Percentiles rank a stretch among this genome's conserved stretches.
These are phyloP conservation scores for Colletotrichum higginsianum DNA, from an alignment of 2,329 filamentous ascomycete species.

Conservation along the genomic window DNA sequence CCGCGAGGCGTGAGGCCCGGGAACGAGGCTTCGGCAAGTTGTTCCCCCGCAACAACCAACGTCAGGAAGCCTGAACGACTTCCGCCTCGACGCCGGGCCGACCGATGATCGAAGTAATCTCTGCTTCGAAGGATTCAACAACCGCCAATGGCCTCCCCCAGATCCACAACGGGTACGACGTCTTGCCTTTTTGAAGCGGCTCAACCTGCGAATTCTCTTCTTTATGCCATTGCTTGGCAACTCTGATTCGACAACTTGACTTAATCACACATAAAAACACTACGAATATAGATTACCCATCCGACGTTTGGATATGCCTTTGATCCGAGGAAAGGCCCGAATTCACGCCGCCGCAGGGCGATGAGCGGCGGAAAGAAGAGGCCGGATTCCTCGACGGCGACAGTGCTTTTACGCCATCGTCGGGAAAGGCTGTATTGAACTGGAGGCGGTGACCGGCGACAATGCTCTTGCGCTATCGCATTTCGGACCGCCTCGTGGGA, in stretches of 20 bases:
- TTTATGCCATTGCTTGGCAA: slow-evolving; percentile 37
- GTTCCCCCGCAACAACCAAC: slow-evolving; percentile 49
- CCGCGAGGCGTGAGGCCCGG: slow-evolving; percentile 69
- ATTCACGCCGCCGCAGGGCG: slow-evolving; percentile 24
- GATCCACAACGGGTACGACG: background rate
- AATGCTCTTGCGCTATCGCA: slow-evolving; percentile 70
- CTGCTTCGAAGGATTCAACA: slow-evolving; percentile 50
- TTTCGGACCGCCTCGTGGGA: slow-evolving; percentile 41
- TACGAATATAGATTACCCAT: slow-evolving; percentile 35
- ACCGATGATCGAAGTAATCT: slow-evolving; percentile 45
- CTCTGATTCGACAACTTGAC: slow-evolving; percentile 37
- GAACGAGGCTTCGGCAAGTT: slow-evolving; percentile 71
- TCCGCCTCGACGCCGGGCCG: slow-evolving; percentile 42
- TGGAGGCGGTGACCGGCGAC: slow-evolving; percentile 59
- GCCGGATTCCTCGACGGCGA: slow-evolving; percentile 51
- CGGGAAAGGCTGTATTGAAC: slow-evolving; percentile 63
- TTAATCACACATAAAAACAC: slow-evolving; percentile 6
- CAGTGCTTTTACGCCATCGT: slow-evolving; percentile 65
- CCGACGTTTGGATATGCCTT: slow-evolving; percentile 48
- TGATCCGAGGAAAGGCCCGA: slow-evolving; percentile 46
- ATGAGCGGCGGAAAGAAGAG: slow-evolving; percentile 41
- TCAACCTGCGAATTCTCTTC: slow-evolving; percentile 54
- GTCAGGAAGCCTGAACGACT: slow-evolving; percentile 46
- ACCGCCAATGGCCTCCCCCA: slow-evolving; percentile 25
- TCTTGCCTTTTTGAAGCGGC: slow-evolving; percentile 46